These are phyloP conservation scores for Corymbia calophylla DNA, from an alignment of 441 rosid species.

Conservation along the genomic window DNA sequence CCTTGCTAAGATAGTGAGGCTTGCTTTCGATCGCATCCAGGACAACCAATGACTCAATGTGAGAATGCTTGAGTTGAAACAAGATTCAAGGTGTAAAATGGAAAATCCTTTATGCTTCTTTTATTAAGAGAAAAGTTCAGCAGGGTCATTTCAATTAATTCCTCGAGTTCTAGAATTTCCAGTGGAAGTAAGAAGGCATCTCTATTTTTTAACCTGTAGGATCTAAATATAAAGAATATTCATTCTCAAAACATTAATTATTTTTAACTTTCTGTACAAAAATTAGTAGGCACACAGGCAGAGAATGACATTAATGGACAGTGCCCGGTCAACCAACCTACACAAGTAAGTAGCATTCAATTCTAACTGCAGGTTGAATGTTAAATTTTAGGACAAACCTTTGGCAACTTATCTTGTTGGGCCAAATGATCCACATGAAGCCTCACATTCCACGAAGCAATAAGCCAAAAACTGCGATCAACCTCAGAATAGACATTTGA, in stretches of 20 bases:
- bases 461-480: conserved; percentile 47
- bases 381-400: conserved; percentile 25
- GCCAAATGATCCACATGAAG: conserved; percentile 82
- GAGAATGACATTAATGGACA: not conserved
- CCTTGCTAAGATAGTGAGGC: rapidly evolving
- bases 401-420: conserved; percentile 55
- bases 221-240: not conserved
- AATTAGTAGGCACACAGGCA: not conserved
- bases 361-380: not conserved
- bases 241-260: not conserved
- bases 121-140: not conserved
- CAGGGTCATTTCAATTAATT: not conserved
- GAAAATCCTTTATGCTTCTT: not conserved
- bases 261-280: not conserved
- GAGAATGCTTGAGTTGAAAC: not conserved
- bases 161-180: not conserved
- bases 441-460: conserved; percentile 70
- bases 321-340: not conserved
- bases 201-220: not conserved
- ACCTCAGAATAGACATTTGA: conserved; percentile 59
- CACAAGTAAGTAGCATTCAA: not conserved
- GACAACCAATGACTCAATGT: rapidly evolving
- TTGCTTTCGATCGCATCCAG: not conserved
- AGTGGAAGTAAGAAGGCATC: not conserved
- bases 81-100: not conserved